These are phyloP conservation scores for Plicaturopsis crispa DNA, from an alignment of 768 basidiomycete genomes.

Conservation along the genomic window DNA sequence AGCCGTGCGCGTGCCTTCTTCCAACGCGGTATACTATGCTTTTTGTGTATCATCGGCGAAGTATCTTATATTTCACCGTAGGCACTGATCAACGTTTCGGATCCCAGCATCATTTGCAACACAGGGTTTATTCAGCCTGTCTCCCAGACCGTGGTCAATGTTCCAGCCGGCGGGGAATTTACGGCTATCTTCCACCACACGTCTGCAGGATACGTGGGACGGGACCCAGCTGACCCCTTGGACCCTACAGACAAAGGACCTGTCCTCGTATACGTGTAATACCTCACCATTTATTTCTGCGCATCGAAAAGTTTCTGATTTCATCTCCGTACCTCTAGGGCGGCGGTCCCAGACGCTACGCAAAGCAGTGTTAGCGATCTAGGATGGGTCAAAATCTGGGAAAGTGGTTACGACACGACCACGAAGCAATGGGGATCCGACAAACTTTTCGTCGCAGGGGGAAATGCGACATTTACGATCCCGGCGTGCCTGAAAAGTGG, in stretches of 20 bases:
- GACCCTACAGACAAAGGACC: slow-evolving; percentile 48
- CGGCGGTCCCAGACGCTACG: neutral
- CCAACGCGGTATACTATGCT: slow-evolving; percentile 28
- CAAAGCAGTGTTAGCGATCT: no score
- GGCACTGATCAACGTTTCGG: slow-evolving; percentile 52
- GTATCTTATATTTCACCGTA: no score
- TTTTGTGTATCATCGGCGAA: no score
- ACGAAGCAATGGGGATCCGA: slow-evolving; percentile 38
- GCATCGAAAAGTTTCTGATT: neutral
- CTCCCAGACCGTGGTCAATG: slow-evolving; percentile 35
- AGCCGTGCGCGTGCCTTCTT: slow-evolving; percentile 35
- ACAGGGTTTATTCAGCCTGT: slow-evolving; percentile 44
- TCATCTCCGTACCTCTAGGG: neutral
- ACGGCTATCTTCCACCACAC: slow-evolving; percentile 43
- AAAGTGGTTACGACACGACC: slow-evolving; percentile 30
- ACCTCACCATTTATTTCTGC: slow-evolving; percentile 6
- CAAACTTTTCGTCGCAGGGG: slow-evolving; percentile 37
- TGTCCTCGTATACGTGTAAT: slow-evolving; percentile 42
- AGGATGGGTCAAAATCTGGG: slow-evolving; percentile 45
- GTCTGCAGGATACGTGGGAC: slow-evolving; percentile 9
- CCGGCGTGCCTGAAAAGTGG: slow-evolving; percentile 38
- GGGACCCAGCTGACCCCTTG: slow-evolving; percentile 26
- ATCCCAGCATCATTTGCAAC: slow-evolving; percentile 51
- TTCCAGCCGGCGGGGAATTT: slow-evolving; percentile 44
- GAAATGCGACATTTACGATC: slow-evolving; percentile 39